These are phyloP conservation scores for Schwanniomyces etchellsii DNA, from an alignment of 1,139 yeast species.

Conservation along the genomic window DNA sequence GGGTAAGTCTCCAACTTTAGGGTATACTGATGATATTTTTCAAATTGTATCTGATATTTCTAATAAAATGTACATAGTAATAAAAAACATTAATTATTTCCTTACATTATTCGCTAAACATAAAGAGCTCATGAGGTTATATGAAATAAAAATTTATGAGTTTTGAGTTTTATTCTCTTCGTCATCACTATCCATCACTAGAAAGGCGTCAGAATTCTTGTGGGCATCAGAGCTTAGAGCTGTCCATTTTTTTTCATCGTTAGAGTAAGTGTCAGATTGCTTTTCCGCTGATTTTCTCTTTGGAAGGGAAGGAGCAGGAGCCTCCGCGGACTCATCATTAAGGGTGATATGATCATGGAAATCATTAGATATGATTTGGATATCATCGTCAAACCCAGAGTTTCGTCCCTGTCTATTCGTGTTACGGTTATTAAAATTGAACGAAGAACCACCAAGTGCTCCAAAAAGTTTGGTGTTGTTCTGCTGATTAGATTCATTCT, in stretches of 20 bases:
- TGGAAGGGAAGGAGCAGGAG: conserved; percentile 41
- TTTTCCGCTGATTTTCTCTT: conserved; percentile 11
- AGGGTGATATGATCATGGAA: conserved; percentile 51
- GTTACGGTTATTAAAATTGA: conserved; percentile 21
- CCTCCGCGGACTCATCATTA: conserved; percentile 36
- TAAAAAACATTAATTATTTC: too few species aligned
- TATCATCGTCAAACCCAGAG: conserved; percentile 48
- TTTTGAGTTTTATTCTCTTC: conserved; percentile 32
- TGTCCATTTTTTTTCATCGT: conserved; percentile 48
- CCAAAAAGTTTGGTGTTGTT: conserved; percentile 37
- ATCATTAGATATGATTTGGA: conserved; percentile 47
- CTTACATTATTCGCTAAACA: too few species aligned
- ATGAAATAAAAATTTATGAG: too few species aligned
- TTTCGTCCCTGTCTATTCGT: conserved; percentile 20
- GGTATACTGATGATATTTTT: too few species aligned
- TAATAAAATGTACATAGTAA: too few species aligned
- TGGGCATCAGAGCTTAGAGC: conserved; percentile 55
- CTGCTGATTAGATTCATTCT: conserved; percentile 2
- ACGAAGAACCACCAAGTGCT: conserved; percentile 44
- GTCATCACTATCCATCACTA: conserved; percentile 76
- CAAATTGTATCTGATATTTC: too few species aligned
- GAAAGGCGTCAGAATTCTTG: conserved; percentile 63
- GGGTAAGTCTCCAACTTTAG: too few species aligned
- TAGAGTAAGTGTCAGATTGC: conserved; percentile 6
- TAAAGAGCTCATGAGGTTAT: too few species aligned